Evolutionary conservation across 176 grass and related monocot genomes (phyloP), one percentile per base, ranked within the genome.

Genomic region (Chloris gayana): DNA sequence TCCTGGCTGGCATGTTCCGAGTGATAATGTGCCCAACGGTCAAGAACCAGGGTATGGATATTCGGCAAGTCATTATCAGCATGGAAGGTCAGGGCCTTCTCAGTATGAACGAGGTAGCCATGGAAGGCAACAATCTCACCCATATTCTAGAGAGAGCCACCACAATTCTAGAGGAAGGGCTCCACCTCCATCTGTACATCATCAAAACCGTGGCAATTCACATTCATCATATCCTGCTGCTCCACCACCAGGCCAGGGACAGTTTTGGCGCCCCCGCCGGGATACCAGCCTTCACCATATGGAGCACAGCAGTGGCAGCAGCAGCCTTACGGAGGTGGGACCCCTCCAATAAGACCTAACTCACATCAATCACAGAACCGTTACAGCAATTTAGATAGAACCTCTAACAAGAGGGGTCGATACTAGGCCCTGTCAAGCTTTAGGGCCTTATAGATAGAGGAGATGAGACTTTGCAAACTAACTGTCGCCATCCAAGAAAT

Each of bases 341-440:
- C 37, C n/a, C 87, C 72, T 25, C 72, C 82, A 22, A 51, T 82
- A 79, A 90, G 78, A 27, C 72, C 87, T 69, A 85, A 83, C 66
- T 64, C 67, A 75, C 83, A 88, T 29, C 87, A 93, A 72, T 59
- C 61, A 59, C 89, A 86, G 27, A 93, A 95, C 80, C 90, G 82
- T 30, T 95, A 89, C 49, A 59, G 69, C 33, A 46, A 73, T 14
- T 83, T 91, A 72, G 88, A 95, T 77, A 87, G 87, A 67, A 78
- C 60, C 49, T 85, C 92, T 45, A 92, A 88, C 78, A 74, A 83
- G 65, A 93, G 92, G 80, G 90, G 90, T 30, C 46, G 88, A 81
- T 37, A 87, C 39, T 93, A 88, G 86, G 58, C 33, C 22, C 26
- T 17, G 19, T 25, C n/a, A 14, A 17, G 46, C 22, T 21, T 25